Conservation (phyloP, 345 rosid genomes). For the Sapria himalayana region DNA sequence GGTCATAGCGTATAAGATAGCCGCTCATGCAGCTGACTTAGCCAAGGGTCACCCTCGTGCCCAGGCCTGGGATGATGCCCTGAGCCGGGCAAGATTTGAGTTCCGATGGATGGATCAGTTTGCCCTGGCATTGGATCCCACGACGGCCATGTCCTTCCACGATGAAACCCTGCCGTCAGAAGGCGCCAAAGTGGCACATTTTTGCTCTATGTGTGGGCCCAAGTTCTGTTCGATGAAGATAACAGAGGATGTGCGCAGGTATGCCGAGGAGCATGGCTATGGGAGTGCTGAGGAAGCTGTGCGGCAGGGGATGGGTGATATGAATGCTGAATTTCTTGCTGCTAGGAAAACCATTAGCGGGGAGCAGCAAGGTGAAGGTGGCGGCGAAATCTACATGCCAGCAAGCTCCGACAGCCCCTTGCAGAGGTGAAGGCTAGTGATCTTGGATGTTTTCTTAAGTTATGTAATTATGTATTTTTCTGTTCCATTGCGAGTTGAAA, state of each 20-base stretch:
- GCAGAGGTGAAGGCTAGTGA: conserved; percentile 30
- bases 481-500: no score
- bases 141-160: conserved; percentile 96
- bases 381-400: conserved; percentile 91
- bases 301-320: conserved; percentile 73
- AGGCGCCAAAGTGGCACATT: conserved; percentile 96
- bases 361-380: conserved; percentile 91
- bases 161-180: conserved; percentile 95
- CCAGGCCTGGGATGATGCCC: conserved; percentile 92
- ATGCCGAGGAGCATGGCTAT: conserved; percentile 93
- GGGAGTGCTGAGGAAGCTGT: conserved; percentile 85
- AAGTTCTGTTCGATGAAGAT: conserved; percentile 99
- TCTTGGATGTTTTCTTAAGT: not conserved
- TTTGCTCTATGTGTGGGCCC: conserved; percentile 98
- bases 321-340: conserved; percentile 79
- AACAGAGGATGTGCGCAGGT: conserved; percentile 91
- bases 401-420: conserved; percentile 30
- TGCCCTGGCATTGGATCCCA: conserved; percentile 89
- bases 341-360: conserved; percentile 86
- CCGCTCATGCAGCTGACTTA: conserved; percentile 97
- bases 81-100: conserved; percentile 92
- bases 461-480: no score
- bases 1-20: conserved; percentile 87
- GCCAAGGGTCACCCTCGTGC: conserved; percentile 93
- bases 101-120: conserved; percentile 98